Evolutionary conservation across 352 stramenopile species (phyloP).

Genomic region (Pythium utonaiense): DNA sequence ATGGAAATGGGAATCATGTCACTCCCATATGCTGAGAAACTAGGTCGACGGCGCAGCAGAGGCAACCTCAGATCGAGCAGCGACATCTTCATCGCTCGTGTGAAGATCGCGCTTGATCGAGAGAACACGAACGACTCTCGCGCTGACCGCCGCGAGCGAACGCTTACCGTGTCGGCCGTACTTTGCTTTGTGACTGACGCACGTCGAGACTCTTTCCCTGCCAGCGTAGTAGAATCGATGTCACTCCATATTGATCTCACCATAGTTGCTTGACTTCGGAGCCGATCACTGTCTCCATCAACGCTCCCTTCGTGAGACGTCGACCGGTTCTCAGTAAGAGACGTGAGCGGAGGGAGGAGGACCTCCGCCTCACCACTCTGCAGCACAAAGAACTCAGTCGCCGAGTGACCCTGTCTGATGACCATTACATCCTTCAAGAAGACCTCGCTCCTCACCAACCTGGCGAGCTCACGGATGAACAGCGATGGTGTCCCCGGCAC

Average conservation of each 20-base stretch:
- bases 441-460: slow-evolving; percentile 44
- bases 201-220: neutral
- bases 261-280: neutral
- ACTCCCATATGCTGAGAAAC: neutral
- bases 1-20: slow-evolving; percentile 41
- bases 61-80: slow-evolving; percentile 7
- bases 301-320: neutral
- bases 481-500: slow-evolving; percentile 7
- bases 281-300: neutral
- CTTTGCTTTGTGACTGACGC: neutral
- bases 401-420: slow-evolving; percentile 47
- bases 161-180: neutral
- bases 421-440: slow-evolving; percentile 58
- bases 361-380: slow-evolving; percentile 58
- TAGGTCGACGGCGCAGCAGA: neutral
- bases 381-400: slow-evolving; percentile 55
- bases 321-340: neutral
- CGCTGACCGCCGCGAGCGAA: slow-evolving; percentile 2
- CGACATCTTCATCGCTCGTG: slow-evolving; percentile 6
- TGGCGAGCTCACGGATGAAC: slow-evolving; percentile 21
- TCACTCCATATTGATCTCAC: neutral
- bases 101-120: slow-evolving; percentile 9
- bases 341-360: slow-evolving; percentile 33
- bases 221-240: neutral
- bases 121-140: slow-evolving; percentile 13